A percentile compares a stretch with the other conserved stretches of the same genome.
Evolutionary conservation across 805 yeast genomes (phyloP).

Genomic region (Ogataea corticis): DNA sequence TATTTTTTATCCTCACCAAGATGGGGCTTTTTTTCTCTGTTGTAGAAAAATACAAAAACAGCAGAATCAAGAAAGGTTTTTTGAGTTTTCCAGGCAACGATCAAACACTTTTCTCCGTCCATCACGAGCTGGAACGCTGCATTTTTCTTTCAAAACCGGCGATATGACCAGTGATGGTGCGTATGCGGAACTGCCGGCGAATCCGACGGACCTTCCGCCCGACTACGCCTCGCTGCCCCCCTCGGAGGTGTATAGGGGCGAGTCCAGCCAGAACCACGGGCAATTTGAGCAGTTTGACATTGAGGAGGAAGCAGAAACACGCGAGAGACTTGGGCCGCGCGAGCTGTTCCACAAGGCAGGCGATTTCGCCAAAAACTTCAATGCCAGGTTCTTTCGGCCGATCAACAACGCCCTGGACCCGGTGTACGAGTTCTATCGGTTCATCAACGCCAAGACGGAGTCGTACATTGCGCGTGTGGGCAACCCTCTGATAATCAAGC

Average conservation of each 20-base stretch:
- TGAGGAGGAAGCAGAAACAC: slow-evolving; percentile 36
- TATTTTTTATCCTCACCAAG: not conserved
- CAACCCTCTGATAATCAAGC: slow-evolving; percentile 78
- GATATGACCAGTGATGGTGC: slow-evolving; percentile 12
- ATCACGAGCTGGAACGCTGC: too few relatives aligned
- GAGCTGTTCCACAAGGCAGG: slow-evolving; percentile 39
- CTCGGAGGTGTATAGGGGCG: not conserved
- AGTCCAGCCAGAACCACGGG: not conserved
- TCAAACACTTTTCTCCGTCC: too few relatives aligned
- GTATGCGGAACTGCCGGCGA: slow-evolving; percentile 12
- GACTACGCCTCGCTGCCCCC: slow-evolving; percentile 19
- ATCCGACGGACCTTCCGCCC: slow-evolving; percentile 24
- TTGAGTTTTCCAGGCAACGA: not conserved
- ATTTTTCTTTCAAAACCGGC: not conserved
- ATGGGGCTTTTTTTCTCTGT: not conserved
- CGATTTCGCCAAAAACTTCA: slow-evolving; percentile 40
- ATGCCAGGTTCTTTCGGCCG: slow-evolving; percentile 41
- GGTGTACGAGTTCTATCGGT: slow-evolving; percentile 47
- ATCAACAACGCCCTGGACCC: slow-evolving; percentile 50
- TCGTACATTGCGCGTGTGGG: slow-evolving; percentile 64
- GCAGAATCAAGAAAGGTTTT: not conserved
- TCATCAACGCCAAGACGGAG: slow-evolving; percentile 51
- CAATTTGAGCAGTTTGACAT: slow-evolving; percentile 44
- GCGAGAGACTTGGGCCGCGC: slow-evolving; percentile 18
- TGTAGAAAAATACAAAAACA: not conserved